Evolutionary conservation across 306 rosid genomes (phyloP), one percentile per base, ranked within the genome.

Genomic region (Sphenostylis stenocarpa): DNA sequence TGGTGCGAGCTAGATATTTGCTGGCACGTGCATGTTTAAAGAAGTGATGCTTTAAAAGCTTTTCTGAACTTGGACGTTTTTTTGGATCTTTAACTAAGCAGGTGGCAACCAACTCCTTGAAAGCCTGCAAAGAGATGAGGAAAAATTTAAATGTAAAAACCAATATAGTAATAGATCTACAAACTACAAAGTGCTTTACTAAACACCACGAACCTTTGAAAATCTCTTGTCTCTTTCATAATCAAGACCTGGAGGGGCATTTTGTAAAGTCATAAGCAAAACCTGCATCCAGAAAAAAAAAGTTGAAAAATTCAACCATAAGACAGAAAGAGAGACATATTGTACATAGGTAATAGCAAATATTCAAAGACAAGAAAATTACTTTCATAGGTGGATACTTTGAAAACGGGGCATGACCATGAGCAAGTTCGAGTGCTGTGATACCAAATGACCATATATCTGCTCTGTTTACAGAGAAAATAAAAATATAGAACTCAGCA

Each of bases 371-470:
- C 41, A 63, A 72, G 77, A 74, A 78, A 77, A 75, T 88, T 94
- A 94, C 98, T 84, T 94, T 94, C 97, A 90, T 91, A 0, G 98
- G 97, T 34, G 98, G 98, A 84, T 94, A 90, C 85, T 91, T 94
- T 63, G 98, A 94, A 92, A 91, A 94, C 39, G 98, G 98, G 72
- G 98, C 97, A 82, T 94, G 98, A 29, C 98, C 98, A 81, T 94
- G 98, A 68, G 98, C 98, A 81, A 94, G 98, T 83, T 94, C 98
- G 60, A 94, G 98, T 57, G 98, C 98, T 55, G 98, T 94, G 89
- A 94, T 94, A 78, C 98, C 98, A 83, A 94, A 86, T 74, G 98
- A 94, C 98, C 98, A 94, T 61, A 91, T 90, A 83, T 94, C 98
- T 69, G 96, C 98, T 84, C 98, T 94, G 94, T 86, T 86, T 34